Percentiles rank a stretch among this genome's conserved stretches.
Conservation (phyloP, 768 basidiomycete genomes). For the Lactarius psammicola region DNA sequence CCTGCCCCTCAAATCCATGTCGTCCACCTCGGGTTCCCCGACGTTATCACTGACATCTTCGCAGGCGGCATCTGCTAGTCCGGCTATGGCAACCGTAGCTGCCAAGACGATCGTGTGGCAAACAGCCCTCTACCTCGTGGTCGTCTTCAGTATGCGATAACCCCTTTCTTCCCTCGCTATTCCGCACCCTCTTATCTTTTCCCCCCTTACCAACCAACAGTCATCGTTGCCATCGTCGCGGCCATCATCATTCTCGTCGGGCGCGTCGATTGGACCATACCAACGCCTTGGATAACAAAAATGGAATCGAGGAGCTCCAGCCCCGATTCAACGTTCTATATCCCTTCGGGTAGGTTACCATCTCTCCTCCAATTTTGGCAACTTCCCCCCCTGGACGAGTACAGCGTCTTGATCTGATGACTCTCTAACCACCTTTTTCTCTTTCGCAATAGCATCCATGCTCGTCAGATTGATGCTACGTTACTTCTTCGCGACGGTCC, state of each 20-base stretch:
- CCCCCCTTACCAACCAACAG: conserved; percentile 13
- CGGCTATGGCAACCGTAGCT: not conserved
- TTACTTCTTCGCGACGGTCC: conserved; percentile 12
- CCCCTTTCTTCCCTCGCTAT: not conserved
- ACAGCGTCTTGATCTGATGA: too few species aligned
- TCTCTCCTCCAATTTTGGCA: too few species aligned
- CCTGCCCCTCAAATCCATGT: not conserved
- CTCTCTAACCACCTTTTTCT: not conserved
- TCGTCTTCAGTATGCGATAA: not conserved
- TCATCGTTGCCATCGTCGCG: conserved; percentile 10
- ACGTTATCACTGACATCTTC: not conserved
- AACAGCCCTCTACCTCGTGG: conserved; percentile 15
- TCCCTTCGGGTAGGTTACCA: conserved; percentile 1
- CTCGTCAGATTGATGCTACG: conserved; percentile 11
- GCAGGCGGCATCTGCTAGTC: not conserved
- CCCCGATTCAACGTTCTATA: not conserved
- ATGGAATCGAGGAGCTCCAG: not conserved
- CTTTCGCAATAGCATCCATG: conserved; percentile 4
- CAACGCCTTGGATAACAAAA: not conserved
- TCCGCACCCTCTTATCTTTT: conserved; percentile 4
- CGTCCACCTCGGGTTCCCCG: not conserved
- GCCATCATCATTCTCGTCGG: conserved; percentile 9
- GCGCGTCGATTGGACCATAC: not conserved
- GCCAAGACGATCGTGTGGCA: conserved; percentile 10
- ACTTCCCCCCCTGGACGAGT: too few species aligned